Conservation (phyloP, 257 asterid genomes). For the Solanum chiquidenum region DNA sequence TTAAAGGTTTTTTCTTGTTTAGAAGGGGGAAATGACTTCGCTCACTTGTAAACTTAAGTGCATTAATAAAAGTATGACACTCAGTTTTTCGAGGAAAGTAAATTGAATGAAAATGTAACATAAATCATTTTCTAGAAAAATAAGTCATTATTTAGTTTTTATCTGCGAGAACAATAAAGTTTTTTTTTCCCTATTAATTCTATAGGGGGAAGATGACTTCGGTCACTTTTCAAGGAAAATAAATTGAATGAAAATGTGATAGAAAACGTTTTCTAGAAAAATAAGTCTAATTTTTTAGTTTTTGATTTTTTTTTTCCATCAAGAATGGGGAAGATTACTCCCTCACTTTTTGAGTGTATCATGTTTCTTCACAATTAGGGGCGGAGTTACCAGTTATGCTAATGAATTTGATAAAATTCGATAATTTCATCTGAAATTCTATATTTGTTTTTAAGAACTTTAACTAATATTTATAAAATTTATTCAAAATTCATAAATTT, state of each 20-base stretch:
- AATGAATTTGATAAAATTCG: accelerated
- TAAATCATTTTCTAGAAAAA: no score
- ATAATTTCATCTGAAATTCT: background rate
- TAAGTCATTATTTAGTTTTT: background rate
- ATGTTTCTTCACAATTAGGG: no score
- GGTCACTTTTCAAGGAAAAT: background rate
- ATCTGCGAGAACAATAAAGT: background rate
- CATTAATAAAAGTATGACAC: background rate
- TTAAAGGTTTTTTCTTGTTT: background rate
- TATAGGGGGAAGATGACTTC: background rate
- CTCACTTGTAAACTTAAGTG: no score
- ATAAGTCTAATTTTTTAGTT: background rate
- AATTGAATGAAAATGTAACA: background rate
- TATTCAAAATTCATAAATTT: background rate
- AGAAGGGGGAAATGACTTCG: background rate
- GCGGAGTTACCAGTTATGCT: background rate
- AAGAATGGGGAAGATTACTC: background rate
- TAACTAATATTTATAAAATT: background rate
- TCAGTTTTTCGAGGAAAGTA: background rate
- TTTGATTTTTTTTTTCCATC: background rate
- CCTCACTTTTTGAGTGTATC: background rate
- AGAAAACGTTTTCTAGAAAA: background rate
- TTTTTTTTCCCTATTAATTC: no score
- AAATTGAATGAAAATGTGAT: background rate
- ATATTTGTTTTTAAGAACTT: background rate